Evolutionary conservation across 192 early-diverging fungal genomes (phyloP).

Genomic region (Thamnidium elegans): DNA sequence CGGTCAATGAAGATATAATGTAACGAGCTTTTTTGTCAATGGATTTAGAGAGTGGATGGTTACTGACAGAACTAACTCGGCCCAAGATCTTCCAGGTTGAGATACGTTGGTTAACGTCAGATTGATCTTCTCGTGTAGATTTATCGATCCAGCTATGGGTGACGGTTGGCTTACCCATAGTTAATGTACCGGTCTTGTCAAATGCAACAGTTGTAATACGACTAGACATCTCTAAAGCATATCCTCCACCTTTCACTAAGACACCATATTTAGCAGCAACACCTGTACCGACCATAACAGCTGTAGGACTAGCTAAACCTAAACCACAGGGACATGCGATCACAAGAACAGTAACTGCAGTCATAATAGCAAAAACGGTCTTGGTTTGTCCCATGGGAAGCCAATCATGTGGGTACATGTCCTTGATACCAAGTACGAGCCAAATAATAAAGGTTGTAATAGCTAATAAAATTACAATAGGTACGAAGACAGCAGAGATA

Average conservation of each 20-base stretch:
- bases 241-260: conserved; percentile 72
- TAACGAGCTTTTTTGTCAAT: conserved; percentile 35
- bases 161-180: conserved; percentile 64
- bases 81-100: conserved; percentile 45
- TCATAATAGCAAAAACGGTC: conserved; percentile 50
- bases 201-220: conserved; percentile 64
- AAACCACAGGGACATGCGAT: conserved; percentile 74
- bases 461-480: conserved; percentile 56
- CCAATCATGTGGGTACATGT: conserved; percentile 39
- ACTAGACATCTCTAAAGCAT: conserved; percentile 65
- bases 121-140: not conserved
- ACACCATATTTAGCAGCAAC: conserved; percentile 63
- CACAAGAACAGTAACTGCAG: conserved; percentile 61
- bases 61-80: conserved; percentile 51
- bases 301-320: conserved; percentile 68
- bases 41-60: conserved; percentile 71
- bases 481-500: conserved; percentile 62
- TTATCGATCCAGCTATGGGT: conserved; percentile 27
- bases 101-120: not conserved
- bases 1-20: conserved; percentile 1
- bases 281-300: conserved; percentile 74
- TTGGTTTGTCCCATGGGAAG: conserved; percentile 44
- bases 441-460: conserved; percentile 57
- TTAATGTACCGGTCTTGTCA: conserved; percentile 87
- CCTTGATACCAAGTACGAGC: conserved; percentile 38